A percentile compares a stretch with the other conserved stretches of the same genome.
These are phyloP conservation scores for Globisporangium cystogenes DNA, from an alignment of 352 stramenopile species.

Conservation along the genomic window DNA sequence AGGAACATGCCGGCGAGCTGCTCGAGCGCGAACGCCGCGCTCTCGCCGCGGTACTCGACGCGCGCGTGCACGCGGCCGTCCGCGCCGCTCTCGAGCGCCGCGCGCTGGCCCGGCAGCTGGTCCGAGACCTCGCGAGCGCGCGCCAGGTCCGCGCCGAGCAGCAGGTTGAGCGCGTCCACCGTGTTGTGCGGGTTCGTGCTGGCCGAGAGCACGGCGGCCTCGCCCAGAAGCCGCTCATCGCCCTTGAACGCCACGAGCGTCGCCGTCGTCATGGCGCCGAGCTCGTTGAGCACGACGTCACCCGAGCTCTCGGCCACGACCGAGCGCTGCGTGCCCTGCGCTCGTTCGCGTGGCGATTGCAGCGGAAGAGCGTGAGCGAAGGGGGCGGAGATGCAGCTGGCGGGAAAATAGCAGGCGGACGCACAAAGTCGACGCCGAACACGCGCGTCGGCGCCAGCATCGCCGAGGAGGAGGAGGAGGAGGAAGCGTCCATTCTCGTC, in stretches of 20 bases:
- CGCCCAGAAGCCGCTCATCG: conserved; percentile 77
- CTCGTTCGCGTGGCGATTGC: not conserved
- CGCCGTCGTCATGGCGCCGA: conserved; percentile 83
- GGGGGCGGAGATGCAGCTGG: too few relatives aligned
- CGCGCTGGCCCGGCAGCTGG: conserved; percentile 41
- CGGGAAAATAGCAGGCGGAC: conserved; percentile 9
- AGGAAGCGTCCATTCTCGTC: too few relatives aligned
- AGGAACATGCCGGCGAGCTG: conserved; percentile 78
- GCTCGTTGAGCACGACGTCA: conserved; percentile 86
- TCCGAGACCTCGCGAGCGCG: conserved; percentile 35
- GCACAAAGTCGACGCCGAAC: conserved; percentile 82
- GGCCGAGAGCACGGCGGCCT: conserved; percentile 79
- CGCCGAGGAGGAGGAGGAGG: not conserved
- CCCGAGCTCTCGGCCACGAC: conserved; percentile 62
- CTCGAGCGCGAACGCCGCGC: conserved; percentile 53
- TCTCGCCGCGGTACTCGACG: conserved; percentile 57
- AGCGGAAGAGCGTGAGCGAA: conserved; percentile 6
- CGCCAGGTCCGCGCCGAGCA: conserved; percentile 50
- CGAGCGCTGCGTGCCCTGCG: conserved; percentile 69
- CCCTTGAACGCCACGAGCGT: conserved; percentile 87
- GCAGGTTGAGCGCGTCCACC: conserved; percentile 57
- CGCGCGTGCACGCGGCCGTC: conserved; percentile 30
- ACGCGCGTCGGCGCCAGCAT: conserved; percentile 17
- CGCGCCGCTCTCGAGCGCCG: conserved; percentile 29
- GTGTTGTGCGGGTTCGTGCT: conserved; percentile 85